phyloP scores from a whole-genome alignment of 176 grass and related monocot genomes.

The Aegilops sharonensis region DNA sequence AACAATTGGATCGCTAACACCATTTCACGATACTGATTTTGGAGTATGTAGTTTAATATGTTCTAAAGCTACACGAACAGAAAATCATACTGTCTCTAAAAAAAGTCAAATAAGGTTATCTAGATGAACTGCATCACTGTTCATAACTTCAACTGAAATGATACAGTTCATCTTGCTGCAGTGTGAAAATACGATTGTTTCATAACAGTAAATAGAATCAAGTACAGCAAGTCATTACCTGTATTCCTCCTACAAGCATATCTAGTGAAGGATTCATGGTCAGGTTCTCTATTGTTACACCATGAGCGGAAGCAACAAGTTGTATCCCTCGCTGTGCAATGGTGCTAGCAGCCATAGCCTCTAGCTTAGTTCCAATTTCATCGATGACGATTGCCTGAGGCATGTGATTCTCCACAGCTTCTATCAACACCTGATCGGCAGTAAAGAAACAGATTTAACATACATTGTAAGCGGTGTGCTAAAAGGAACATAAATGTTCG shows the following conservation, averaged over 20 bases:
- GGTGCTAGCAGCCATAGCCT: slow-evolving; percentile 89
- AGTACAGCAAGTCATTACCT: slow-evolving; percentile 39
- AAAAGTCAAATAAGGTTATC: neutral
- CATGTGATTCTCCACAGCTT: slow-evolving; percentile 98
- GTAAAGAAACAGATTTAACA: neutral
- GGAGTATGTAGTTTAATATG: neutral
- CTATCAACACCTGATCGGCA: slow-evolving; percentile 75
- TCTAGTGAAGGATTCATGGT: slow-evolving; percentile 87
- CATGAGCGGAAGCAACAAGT: slow-evolving; percentile 89
- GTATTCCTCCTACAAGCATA: slow-evolving; percentile 88
- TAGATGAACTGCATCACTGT: neutral
- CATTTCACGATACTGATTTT: neutral
- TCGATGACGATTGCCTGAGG: slow-evolving; percentile 93
- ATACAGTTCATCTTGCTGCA: slow-evolving; percentile 1
- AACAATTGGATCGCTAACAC: neutral
- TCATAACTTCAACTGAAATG: neutral
- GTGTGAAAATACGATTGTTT: neutral
- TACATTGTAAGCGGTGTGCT: neutral
- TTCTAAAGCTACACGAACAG: neutral
- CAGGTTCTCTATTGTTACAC: slow-evolving; percentile 86
- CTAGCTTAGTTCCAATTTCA: slow-evolving; percentile 92
- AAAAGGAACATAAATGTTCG: neutral
- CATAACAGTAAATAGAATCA: neutral
- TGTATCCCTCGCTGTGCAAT: slow-evolving; percentile 95
- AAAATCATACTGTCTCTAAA: neutral